These are phyloP conservation scores for Ananas comosus DNA, from an alignment of 176 grass and related monocot species.

Conservation along the genomic window DNA sequence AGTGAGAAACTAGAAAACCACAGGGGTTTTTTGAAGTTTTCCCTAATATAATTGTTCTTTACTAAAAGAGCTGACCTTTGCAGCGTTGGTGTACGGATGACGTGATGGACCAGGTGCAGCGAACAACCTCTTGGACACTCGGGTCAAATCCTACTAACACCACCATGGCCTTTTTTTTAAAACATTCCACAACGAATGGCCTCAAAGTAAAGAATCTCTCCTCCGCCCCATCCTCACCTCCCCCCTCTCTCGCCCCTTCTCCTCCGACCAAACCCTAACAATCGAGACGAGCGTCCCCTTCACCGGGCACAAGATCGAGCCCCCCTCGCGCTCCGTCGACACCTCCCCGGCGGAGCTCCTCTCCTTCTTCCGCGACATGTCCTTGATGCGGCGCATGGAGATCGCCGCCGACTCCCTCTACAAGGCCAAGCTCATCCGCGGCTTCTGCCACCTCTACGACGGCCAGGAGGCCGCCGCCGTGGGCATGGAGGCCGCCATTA, in stretches of 20 bases:
- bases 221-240: constrained; percentile 32
- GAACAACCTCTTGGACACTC: too few relatives aligned
- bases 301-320: constrained; percentile 42
- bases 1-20: too few relatives aligned
- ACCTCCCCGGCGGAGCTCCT: constrained; percentile 41
- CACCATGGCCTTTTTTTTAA: too few relatives aligned
- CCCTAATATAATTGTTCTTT: too few relatives aligned
- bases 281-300: constrained; percentile 65
- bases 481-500: constrained; percentile 62
- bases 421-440: constrained; percentile 93
- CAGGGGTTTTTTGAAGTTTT: too few relatives aligned
- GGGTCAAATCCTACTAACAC: too few relatives aligned
- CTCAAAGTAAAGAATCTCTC: not conserved
- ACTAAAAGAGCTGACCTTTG: too few relatives aligned
- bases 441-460: constrained; percentile 98
- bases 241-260: constrained; percentile 11
- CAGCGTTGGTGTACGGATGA: too few relatives aligned
- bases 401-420: constrained; percentile 91
- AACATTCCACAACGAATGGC: too few relatives aligned
- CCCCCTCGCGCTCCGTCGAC: constrained; percentile 22
- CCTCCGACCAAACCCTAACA: constrained; percentile 32
- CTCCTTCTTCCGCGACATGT: constrained; percentile 54
- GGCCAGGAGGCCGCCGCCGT: constrained; percentile 74
- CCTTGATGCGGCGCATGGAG: constrained; percentile 69
- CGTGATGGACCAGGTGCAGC: too few relatives aligned